Evolutionary conservation across 352 stramenopile genomes (phyloP).

Genomic region (Lagenidium sp.): DNA sequence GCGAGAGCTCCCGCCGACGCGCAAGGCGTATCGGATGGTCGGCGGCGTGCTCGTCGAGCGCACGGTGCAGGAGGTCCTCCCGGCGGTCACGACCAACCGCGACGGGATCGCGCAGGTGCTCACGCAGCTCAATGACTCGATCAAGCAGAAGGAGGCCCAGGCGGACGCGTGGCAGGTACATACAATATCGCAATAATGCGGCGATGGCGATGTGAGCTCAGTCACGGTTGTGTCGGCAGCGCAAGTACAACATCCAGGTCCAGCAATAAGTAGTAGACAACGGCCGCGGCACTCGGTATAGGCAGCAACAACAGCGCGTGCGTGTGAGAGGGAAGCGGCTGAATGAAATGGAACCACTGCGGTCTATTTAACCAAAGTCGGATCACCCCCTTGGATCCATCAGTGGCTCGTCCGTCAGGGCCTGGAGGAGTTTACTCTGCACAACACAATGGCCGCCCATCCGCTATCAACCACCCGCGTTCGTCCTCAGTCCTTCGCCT

Average conservation of each 20-base stretch:
- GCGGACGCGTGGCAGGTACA: slow-evolving; percentile 77
- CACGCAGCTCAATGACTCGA: slow-evolving; percentile 58
- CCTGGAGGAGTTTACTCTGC: too few relatives aligned
- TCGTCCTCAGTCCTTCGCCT: too few relatives aligned
- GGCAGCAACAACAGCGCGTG: too few relatives aligned
- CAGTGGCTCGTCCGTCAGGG: slow-evolving; percentile 26
- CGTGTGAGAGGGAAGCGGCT: too few relatives aligned
- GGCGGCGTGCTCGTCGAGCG: slow-evolving; percentile 95
- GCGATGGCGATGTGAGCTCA: neutral
- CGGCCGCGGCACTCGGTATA: too few relatives aligned
- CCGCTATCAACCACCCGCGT: too few relatives aligned
- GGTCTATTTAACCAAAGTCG: too few relatives aligned
- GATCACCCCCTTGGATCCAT: too few relatives aligned
- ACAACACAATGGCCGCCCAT: too few relatives aligned
- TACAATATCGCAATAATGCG: neutral
- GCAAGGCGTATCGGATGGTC: slow-evolving; percentile 94
- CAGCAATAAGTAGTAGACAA: too few relatives aligned
- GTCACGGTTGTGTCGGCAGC: slow-evolving; percentile 17
- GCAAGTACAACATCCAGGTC: slow-evolving; percentile 82
- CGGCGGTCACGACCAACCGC: slow-evolving; percentile 81
- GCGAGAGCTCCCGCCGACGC: slow-evolving; percentile 44
- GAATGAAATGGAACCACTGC: too few relatives aligned
- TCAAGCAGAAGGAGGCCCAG: slow-evolving; percentile 77
- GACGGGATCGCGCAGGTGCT: slow-evolving; percentile 75
- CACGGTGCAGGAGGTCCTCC: slow-evolving; percentile 93